Evolutionary conservation across 2,329 filamentous ascomycete genomes (phyloP).

Genomic region (Fonsecaea pugnacius): DNA sequence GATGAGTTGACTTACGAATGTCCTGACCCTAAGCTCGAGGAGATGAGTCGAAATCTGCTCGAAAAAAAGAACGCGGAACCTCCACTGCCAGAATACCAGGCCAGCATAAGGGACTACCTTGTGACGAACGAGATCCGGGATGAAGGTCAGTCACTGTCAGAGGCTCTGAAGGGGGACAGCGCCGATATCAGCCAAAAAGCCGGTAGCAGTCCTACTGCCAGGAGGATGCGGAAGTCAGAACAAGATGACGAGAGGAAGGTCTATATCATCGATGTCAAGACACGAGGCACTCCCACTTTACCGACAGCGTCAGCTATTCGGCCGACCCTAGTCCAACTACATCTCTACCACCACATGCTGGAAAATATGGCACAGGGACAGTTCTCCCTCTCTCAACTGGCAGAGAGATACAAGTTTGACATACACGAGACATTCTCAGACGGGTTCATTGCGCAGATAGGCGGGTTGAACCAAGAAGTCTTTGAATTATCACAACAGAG

Average conservation of each 20-base stretch:
- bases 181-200: neutral
- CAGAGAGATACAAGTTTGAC: conserved; percentile 72
- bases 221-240: conserved; percentile 26
- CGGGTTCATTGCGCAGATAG: conserved; percentile 75
- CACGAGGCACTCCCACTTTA: conserved; percentile 66
- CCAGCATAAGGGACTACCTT: conserved; percentile 52
- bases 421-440: conserved; percentile 72
- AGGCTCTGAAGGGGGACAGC: conserved; percentile 33
- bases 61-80: conserved; percentile 60
- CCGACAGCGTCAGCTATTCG: conserved; percentile 70
- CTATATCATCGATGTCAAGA: conserved; percentile 92
- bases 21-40: conserved; percentile 73
- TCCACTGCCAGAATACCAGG: conserved; percentile 50
- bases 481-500: conserved; percentile 51
- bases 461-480: conserved; percentile 69
- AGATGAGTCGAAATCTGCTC: conserved; percentile 56
- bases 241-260: conserved; percentile 47
- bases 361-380: conserved; percentile 72
- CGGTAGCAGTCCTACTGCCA: conserved; percentile 23
- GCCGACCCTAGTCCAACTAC: conserved; percentile 82
- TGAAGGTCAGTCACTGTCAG: conserved; percentile 41
- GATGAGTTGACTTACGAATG: conserved; percentile 80
- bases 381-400: conserved; percentile 70
- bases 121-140: conserved; percentile 36
- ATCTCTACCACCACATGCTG: conserved; percentile 87